Conservation (phyloP, 805 yeast genomes). For the Pichia phayaonensis region DNA sequence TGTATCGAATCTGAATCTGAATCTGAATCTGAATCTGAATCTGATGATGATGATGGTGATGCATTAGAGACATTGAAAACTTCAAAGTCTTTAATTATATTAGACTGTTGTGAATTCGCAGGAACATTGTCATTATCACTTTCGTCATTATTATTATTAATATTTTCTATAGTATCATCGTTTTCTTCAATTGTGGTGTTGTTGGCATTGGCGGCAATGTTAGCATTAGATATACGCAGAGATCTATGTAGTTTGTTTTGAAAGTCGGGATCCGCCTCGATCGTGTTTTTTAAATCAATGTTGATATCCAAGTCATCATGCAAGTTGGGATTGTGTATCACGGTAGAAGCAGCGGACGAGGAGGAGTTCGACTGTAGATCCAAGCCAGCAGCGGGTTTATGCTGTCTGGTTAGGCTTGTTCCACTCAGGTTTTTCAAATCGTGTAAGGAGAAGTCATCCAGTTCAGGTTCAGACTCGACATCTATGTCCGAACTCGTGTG, state of each 20-base stretch:
- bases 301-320: not conserved
- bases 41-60: not conserved
- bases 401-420: not conserved
- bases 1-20: slow-evolving; percentile 19
- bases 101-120: not conserved
- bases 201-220: not conserved
- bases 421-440: slow-evolving; percentile 2
- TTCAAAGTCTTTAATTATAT: too few species aligned
- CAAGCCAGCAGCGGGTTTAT: not conserved
- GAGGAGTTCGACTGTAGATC: slow-evolving; percentile 18
- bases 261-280: slow-evolving; percentile 19
- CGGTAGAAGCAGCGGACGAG: slow-evolving; percentile 25
- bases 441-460: slow-evolving; percentile 15
- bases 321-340: slow-evolving; percentile 16
- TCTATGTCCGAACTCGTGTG: not conserved
- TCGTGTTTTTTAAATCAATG: slow-evolving; percentile 13
- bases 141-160: not conserved
- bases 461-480: not conserved
- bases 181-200: not conserved
- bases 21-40: slow-evolving; percentile 13
- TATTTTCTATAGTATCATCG: not conserved
- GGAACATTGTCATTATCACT: not conserved
- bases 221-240: not conserved
- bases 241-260: slow-evolving; percentile 7
- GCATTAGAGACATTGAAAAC: too few species aligned